Base-by-base conservation (phyloP, 169 alveolate species). In the Theileria orientalis region DNA sequence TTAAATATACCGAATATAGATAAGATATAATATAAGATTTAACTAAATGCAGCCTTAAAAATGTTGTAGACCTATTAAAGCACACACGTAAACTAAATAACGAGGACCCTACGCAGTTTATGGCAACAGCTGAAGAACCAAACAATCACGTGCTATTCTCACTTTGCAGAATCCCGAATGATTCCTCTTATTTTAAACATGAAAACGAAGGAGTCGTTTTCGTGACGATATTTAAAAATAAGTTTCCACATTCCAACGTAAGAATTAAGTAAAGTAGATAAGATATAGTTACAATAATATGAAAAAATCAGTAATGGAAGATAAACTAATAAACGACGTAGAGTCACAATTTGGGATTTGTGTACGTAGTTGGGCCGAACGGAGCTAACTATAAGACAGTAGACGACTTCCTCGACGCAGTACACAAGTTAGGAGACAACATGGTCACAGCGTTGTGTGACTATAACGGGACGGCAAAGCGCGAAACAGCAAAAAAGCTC, bases 361-460 rank as follows among this genome's bases (percentile, higher is more conserved):
- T 85, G n/a, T 89, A 85, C 57, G 92, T 85, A 14, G 92, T 89
- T 14, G 92, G 85, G n/a, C 93, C 93, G 14, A 56, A 61, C 60
- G 91, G 84, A 49, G 76, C 66, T 51, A 77, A 83, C 57, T 87
- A 69, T 64, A 51, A 59, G 27, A 27, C 73, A 11, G 84, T 74
- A 3, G 89, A 73, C 56, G 93, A 83, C 29, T 87, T 69, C 83
- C 70, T 76, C 52, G 86, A 69, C 29, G 87, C 91, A 25, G 90
- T 90, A 19, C 86, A 73, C 68, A 71, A 62, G 57, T 67, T 89
- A 32, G 92, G 92, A 37, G 91, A 83, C 71, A 90, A 90, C 70
- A 69, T 90, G 32, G 90, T 90, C 92, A 90, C 94, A 1, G 86
- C 92, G 8, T 67, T 90, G 23, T 88, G 94, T 71, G 94, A 90